Conservation (phyloP, 192 early-diverging fungal genomes). For the Linnemannia schmuckeri region DNA sequence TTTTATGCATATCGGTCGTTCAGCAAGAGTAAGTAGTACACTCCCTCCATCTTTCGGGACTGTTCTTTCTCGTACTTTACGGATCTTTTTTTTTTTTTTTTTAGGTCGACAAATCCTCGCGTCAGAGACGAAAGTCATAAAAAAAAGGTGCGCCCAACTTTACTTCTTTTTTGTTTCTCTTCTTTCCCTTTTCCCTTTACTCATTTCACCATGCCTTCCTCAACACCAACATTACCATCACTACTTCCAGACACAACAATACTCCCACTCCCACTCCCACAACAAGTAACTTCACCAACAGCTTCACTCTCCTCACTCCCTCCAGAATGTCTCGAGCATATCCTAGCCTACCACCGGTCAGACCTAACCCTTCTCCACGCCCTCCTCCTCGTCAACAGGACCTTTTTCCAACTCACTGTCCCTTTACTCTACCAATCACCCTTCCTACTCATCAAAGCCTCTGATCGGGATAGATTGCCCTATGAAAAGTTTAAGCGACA, state of each 20-base stretch:
- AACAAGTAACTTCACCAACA: background rate
- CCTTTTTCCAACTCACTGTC: conserved; percentile 27
- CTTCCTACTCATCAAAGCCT: conserved; percentile 15
- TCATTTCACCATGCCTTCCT: background rate
- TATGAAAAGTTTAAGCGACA: conserved; percentile 21
- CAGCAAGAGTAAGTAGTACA: background rate
- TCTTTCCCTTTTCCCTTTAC: background rate
- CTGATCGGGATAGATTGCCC: conserved; percentile 13
- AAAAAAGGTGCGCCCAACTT: background rate
- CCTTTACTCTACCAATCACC: conserved; percentile 30
- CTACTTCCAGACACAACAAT: background rate
- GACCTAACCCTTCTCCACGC: conserved; percentile 18
- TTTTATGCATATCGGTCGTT: background rate
- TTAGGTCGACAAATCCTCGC: background rate
- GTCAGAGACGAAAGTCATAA: background rate
- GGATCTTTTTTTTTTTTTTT: background rate
- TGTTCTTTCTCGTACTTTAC: background rate
- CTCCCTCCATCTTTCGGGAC: background rate
- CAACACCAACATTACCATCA: background rate
- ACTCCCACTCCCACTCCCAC: background rate
- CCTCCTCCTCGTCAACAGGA: conserved; percentile 26
- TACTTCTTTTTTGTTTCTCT: background rate
- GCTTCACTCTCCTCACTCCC: conserved; percentile 4
- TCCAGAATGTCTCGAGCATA: conserved; percentile 34
- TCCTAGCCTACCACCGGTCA: conserved; percentile 12